A percentile compares a stretch with the other conserved stretches of the same genome.
Evolutionary conservation across 192 early-diverging fungal species (phyloP).

Genomic region (Entophlyctis luteolus): DNA sequence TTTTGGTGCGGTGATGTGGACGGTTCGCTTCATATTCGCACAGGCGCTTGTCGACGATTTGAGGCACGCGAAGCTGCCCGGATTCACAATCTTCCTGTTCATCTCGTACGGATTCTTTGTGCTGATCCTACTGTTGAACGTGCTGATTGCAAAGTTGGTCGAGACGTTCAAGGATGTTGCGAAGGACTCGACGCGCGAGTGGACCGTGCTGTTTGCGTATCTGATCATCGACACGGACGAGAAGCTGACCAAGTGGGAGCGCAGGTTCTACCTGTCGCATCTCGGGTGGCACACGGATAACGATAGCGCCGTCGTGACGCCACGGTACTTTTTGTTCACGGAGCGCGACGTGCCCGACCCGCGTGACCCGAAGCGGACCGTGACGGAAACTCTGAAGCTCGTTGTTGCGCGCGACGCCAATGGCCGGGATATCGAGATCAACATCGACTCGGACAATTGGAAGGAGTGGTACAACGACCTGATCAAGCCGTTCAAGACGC

Average conservation of each 20-base stretch:
- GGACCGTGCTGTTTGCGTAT: constrained; percentile 7
- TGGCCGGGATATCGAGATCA: background rate
- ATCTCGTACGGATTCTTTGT: background rate
- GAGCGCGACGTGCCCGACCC: constrained; percentile 6
- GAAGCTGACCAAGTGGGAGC: background rate
- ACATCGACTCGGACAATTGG: background rate
- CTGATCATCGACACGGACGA: constrained; percentile 12
- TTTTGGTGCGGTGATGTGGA: background rate
- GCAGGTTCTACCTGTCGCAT: background rate
- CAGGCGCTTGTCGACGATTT: constrained; percentile 8
- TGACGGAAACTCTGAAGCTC: constrained; percentile 4
- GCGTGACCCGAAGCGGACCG: background rate
- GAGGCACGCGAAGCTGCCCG: background rate
- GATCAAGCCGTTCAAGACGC: background rate
- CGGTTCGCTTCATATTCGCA: constrained; percentile 12
- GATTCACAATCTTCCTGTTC: constrained; percentile 3
- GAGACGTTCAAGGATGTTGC: constrained; percentile 3
- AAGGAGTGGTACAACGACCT: constrained; percentile 11
- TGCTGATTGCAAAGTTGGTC: constrained; percentile 19
- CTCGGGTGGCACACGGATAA: background rate
- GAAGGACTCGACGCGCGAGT: background rate
- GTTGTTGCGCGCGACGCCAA: background rate
- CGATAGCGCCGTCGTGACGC: background rate
- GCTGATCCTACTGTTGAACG: constrained; percentile 12
- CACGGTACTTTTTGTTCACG: constrained; percentile 12